phyloP scores from a whole-genome alignment of 2,329 filamentous ascomycete species.

The Scopulariopsis brevicaulis region DNA sequence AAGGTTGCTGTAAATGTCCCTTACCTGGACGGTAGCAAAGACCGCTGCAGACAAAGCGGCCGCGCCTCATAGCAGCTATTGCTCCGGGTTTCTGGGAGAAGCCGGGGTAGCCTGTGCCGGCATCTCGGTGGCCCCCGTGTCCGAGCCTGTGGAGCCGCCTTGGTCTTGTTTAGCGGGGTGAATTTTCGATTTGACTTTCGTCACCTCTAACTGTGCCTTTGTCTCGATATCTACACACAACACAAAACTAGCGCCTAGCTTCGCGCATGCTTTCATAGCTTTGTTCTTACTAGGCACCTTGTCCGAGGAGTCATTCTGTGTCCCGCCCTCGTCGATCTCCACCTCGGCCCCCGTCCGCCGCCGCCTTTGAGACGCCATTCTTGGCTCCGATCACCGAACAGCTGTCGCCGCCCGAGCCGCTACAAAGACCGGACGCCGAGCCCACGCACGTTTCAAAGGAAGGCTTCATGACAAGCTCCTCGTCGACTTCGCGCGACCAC shows the following conservation, averaged over 20 bases:
- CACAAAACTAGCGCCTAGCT: background rate
- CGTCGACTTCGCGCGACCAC: background rate
- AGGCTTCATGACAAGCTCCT: background rate
- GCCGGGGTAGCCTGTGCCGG: background rate
- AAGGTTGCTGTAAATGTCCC: background rate
- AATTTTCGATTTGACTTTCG: background rate
- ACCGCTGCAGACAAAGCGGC: background rate
- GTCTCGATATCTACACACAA: background rate
- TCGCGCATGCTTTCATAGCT: background rate
- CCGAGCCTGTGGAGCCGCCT: background rate
- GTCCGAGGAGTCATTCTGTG: background rate
- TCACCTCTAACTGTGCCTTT: background rate
- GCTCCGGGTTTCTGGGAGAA: background rate
- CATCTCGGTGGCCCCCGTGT: background rate
- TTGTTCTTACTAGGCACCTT: background rate
- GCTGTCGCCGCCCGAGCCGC: background rate
- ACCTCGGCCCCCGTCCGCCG: background rate
- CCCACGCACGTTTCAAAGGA: background rate
- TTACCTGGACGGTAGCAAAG: background rate
- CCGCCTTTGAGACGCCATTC: background rate
- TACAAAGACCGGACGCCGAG: background rate
- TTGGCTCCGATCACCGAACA: background rate
- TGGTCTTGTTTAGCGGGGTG: background rate
- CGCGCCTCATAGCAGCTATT: background rate
- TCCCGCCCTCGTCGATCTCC: background rate